Evolutionary conservation across 202 grass and related monocot genomes (phyloP).

Genomic region (Elaeis oleifera): DNA sequence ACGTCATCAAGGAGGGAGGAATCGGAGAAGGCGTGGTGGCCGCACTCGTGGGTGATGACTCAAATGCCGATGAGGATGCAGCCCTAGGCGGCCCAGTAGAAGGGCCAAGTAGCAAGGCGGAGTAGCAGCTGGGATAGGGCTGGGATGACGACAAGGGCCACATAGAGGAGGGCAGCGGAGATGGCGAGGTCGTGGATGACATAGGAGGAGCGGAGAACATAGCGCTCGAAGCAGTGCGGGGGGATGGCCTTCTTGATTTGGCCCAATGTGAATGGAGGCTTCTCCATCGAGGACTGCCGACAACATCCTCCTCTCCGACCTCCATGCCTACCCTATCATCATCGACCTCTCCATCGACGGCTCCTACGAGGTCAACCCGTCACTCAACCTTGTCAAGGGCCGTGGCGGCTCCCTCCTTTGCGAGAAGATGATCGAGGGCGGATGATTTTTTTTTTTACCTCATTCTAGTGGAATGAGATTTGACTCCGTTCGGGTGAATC

Average conservation of each 20-base stretch:
- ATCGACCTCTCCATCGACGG: constrained; percentile 20
- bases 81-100: constrained; percentile 63
- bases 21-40: constrained; percentile 86
- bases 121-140: constrained; percentile 23
- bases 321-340: neutral
- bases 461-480: too few relatives aligned
- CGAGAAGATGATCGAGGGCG: constrained; percentile 16
- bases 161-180: constrained; percentile 36
- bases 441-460: too few relatives aligned
- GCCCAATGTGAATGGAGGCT: constrained; percentile 60
- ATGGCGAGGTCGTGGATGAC: constrained; percentile 65
- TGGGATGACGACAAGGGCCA: constrained; percentile 43
- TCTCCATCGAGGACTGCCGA: constrained; percentile 40
- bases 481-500: too few relatives aligned
- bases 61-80: constrained; percentile 68
- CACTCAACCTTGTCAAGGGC: constrained; percentile 16
- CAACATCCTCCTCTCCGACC: constrained; percentile 12
- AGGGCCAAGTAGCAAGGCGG: constrained; percentile 40
- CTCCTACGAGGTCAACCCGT: constrained; percentile 17
- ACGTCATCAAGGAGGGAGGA: constrained; percentile 59
- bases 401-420: constrained; percentile 11
- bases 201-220: constrained; percentile 69
- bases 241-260: constrained; percentile 96
- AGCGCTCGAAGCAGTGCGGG: constrained; percentile 80
- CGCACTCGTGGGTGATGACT: constrained; percentile 91